A percentile compares a stretch with the other conserved stretches of the same genome.
Conservation (phyloP, 176 grass and related monocot species). For the Oryza rufipogon region DNA sequence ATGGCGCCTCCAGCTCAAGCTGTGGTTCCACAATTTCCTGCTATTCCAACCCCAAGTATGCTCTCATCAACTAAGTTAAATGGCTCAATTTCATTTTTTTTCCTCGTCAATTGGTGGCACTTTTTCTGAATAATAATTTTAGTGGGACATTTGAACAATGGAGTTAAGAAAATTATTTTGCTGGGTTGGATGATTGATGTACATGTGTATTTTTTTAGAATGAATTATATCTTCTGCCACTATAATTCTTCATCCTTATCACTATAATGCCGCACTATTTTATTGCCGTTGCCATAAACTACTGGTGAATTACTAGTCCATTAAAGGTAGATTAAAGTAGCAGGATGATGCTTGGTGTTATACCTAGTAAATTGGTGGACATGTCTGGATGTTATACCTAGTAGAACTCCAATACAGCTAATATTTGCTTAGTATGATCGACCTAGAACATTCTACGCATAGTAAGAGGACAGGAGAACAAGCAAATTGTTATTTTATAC, state of each 20-base stretch:
- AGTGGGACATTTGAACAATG: neutral
- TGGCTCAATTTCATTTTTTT: conserved; percentile 26
- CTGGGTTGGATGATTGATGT: conserved; percentile 25
- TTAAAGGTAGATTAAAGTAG: neutral
- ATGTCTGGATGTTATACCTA: conserved; percentile 3
- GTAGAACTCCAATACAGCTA: neutral
- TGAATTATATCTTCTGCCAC: conserved; percentile 16
- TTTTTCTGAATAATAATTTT: neutral
- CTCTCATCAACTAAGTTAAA: conserved; percentile 40
- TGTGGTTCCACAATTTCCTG: conserved; percentile 52
- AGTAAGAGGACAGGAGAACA: neutral
- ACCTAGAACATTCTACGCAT: neutral
- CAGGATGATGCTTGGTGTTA: neutral
- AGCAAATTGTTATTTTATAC: conserved; percentile 17
- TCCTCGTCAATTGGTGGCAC: neutral
- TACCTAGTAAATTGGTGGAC: neutral
- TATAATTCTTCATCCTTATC: conserved; percentile 1
- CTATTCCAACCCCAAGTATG: conserved; percentile 62
- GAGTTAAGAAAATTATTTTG: neutral
- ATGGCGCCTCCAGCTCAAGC: conserved; percentile 68
- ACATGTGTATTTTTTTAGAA: conserved; percentile 30
- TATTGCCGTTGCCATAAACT: neutral
- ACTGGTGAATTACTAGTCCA: conserved; percentile 6
- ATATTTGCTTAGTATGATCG: conserved; percentile 28
- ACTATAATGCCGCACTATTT: neutral